Percentiles rank a stretch among this genome's conserved stretches.
Evolutionary conservation across 345 rosid species (phyloP).

Genomic region (Anacardium occidentale): DNA sequence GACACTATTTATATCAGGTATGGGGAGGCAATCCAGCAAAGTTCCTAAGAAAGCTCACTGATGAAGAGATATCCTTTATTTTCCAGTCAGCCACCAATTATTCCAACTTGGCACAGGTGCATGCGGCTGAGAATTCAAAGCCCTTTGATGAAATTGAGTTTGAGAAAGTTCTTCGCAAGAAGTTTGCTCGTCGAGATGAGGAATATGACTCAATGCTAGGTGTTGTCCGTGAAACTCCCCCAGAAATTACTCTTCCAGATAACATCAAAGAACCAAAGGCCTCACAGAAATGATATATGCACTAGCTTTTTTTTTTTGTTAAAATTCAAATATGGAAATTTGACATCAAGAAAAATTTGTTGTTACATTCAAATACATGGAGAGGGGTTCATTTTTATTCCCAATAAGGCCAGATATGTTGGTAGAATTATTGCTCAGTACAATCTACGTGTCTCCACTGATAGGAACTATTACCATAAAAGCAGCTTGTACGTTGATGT

Average conservation of each 20-base stretch:
- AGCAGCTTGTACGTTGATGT: constrained; percentile 27
- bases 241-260: constrained; percentile 75
- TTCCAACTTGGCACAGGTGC: constrained; percentile 81
- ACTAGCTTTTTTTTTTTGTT: constrained; percentile 26
- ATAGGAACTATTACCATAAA: constrained; percentile 26
- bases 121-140: constrained; percentile 86
- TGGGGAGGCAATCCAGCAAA: constrained; percentile 99
- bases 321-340: constrained; percentile 26
- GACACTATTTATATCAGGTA: constrained; percentile 40
- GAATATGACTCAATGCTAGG: constrained; percentile 89
- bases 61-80: constrained; percentile 70
- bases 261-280: constrained; percentile 62
- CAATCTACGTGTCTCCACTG: constrained; percentile 13
- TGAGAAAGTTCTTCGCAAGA: constrained; percentile 87
- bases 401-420: constrained; percentile 43
- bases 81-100: constrained; percentile 75
- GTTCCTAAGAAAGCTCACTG: constrained; percentile 82
- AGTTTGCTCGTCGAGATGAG: constrained; percentile 66
- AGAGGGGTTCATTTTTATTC: constrained; percentile 36
- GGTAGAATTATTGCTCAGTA: constrained; percentile 24
- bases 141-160: constrained; percentile 78
- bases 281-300: constrained; percentile 43
- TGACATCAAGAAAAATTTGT: constrained; percentile 31
- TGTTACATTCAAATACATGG: constrained; percentile 32
- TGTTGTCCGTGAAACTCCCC: constrained; percentile 73